Percentiles rank a stretch among this genome's conserved stretches.
Evolutionary conservation across 148 eudicot genomes (phyloP).

Genomic region (Rhododendron vialii): DNA sequence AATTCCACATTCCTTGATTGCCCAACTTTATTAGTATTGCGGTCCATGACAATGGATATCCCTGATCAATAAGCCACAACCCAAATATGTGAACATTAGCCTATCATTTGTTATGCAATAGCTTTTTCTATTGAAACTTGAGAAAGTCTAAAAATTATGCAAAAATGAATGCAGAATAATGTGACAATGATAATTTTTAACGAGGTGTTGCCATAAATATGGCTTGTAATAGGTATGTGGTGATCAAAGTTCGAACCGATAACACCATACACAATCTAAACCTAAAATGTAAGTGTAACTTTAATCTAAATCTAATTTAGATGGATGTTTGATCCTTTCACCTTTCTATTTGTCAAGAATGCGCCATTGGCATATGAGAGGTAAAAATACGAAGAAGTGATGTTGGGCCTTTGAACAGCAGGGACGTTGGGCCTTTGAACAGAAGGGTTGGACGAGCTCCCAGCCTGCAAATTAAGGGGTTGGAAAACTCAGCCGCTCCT

Average conservation of each 20-base stretch:
- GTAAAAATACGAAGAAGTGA: too few species aligned
- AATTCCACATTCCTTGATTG: conserved; percentile 27
- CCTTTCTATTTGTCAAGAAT: too few species aligned
- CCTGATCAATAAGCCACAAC: conserved; percentile 3
- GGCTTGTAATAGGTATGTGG: background rate
- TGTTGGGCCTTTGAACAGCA: too few species aligned
- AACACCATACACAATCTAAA: background rate
- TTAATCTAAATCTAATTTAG: too few species aligned
- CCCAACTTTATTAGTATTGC: conserved; percentile 17
- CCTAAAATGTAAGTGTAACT: too few species aligned
- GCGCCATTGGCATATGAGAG: background rate
- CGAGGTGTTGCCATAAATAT: background rate
- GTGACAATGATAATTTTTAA: background rate
- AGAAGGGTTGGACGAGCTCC: too few species aligned
- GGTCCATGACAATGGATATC: conserved; percentile 26
- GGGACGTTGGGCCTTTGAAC: too few species aligned
- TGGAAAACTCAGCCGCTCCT: too few species aligned
- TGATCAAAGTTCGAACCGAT: background rate
- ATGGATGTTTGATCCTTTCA: background rate
- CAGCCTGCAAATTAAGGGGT: too few species aligned
- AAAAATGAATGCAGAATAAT: background rate
- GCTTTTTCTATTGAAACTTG: background rate
- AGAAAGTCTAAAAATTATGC: background rate
- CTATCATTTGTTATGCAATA: background rate
- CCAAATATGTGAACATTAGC: background rate